A percentile compares a stretch with the other conserved stretches of the same genome.
phyloP scores from a whole-genome alignment of 2,329 filamentous ascomycete genomes.

The Zymoseptoria ardabiliae region DNA sequence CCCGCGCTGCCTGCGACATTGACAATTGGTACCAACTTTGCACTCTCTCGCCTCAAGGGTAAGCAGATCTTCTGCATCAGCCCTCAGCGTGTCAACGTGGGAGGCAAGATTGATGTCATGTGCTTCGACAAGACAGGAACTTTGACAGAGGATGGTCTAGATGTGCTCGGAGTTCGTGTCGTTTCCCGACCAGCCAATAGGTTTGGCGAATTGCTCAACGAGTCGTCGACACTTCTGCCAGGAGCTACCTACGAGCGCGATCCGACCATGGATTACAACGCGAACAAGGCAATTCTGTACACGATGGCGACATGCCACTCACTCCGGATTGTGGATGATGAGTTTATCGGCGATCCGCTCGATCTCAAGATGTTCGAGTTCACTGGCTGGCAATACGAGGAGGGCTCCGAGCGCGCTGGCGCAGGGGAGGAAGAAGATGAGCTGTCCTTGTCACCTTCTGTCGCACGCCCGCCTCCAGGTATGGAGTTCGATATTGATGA shows the following conservation, averaged over 20 bases:
- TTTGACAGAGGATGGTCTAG: conserved; percentile 88
- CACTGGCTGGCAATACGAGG: conserved; percentile 85
- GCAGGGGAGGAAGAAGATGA: conserved; percentile 67
- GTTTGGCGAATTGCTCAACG: conserved; percentile 70
- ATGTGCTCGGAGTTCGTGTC: conserved; percentile 81
- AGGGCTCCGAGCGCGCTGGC: conserved; percentile 62
- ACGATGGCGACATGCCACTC: conserved; percentile 98
- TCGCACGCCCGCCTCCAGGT: conserved; percentile 69
- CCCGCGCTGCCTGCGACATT: conserved; percentile 90
- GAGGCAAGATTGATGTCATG: conserved; percentile 89
- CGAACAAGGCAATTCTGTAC: conserved; percentile 67
- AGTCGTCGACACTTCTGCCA: conserved; percentile 54
- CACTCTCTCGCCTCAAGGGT: conserved; percentile 73
- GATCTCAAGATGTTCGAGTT: conserved; percentile 99
- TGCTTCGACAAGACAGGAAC: conserved; percentile 99
- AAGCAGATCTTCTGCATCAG: conserved; percentile 97
- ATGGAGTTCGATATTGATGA: conserved; percentile 52
- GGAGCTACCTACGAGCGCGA: conserved; percentile 50
- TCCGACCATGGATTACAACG: conserved; percentile 52
- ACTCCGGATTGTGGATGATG: conserved; percentile 74
- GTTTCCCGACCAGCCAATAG: conserved; percentile 56
- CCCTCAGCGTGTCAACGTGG: conserved; percentile 92
- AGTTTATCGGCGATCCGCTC: conserved; percentile 85
- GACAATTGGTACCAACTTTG: conserved; percentile 95
- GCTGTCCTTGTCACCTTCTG: conserved; percentile 71